Base-by-base conservation (phyloP, 2,329 filamentous ascomycete species). In the Rutstroemia sp. region DNA sequence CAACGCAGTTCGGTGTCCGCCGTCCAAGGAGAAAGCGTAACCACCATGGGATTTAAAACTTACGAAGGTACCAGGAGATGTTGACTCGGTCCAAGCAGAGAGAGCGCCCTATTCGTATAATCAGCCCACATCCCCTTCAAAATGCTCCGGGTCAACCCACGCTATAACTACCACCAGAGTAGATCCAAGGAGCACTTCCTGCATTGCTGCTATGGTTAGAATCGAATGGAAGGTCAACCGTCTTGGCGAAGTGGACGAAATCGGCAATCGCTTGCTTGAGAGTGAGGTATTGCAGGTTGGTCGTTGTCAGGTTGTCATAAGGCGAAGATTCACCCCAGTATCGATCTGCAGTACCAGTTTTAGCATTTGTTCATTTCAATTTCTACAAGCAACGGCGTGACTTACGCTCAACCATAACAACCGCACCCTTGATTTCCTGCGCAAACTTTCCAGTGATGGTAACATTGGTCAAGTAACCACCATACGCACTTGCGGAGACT, bases 321-420 rank as follows among this genome's bases (percentile, higher is more conserved):
- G 81, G 80, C 2, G 76, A 76, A 6, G 79, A 82, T 16, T 74
- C 72, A 4, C 81, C 81, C 75, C 77, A 84, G 67, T 80, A 83
- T 12, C 80, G 75, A 63, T 84, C 75, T 77, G 14, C 5, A 21
- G 14, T 5, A 45, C 21, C n/a, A 49, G 7, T 14, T n/a, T 60
- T 51, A 34, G 30, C 10, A 34, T 3, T 34, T 34, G 10, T 34
- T 18, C 19, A 21, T 18, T 37, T 3, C 19, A 30, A 4, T 39
- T 9, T 42, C 23, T 44, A 14, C 19, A 46, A 18, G 18, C 9
- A 21, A 25, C 38, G 18, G 23, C 14, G 41, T 7, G 9, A 3
- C 73, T 56, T 62, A 77, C 75, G 81, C 67, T 84, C 81, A 34
- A 83, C 64, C 54, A 83, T 66, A 30, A 84, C 67, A 2, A 77